Evolutionary conservation across 1,284 basidiomycete species (phyloP), one percentile per base, ranked within the genome.

Genomic region (Prillingera fragicola): DNA sequence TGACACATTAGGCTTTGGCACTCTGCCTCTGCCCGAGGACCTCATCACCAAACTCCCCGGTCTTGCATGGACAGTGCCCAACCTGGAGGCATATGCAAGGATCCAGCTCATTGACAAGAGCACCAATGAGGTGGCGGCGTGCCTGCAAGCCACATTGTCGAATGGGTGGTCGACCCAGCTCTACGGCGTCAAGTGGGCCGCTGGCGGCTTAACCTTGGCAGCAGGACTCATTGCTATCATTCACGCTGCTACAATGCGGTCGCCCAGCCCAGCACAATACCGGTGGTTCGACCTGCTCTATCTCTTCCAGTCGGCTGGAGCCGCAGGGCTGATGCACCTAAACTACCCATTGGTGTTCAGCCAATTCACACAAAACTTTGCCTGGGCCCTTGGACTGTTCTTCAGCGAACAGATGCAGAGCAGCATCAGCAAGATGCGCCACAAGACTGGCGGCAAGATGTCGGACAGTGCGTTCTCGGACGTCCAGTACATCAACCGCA

Each of bases 21-120:
- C 83, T 5, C 76, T 91, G 48, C 75, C 80, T 2, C 75, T 96
- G 1, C 87, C 88, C 0, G 63, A 59, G n/a, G 52, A 58, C 9
- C 68, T 70, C 41, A 64, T 74, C 15, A 67, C 72, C 31, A 69
- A 75, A 43, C 77, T 97, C 13, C 91, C 92, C 0, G 65, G 66
- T 13, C 85, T 95, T 48, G 90, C 85, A 0, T 98, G 84, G 69
- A 76, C 75, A 18, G 84, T 98, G 19, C 94, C 94, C 8, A 85
- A 97, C 67, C 77, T 97, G 13, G 90, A 97, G 67, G 90, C 86
- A 1, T 89, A 83, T 55, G 90, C 82, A 0, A 85, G 88, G 52
- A 73, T 98, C 40, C 79, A 82, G 8, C 77, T 97, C 19, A 78
- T 75, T 1, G 81, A 88, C 51, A 75, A 80, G 28, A 72, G 74